phyloP scores from a whole-genome alignment of 1,139 yeast species.

The Protomyces arabidopsidicola region DNA sequence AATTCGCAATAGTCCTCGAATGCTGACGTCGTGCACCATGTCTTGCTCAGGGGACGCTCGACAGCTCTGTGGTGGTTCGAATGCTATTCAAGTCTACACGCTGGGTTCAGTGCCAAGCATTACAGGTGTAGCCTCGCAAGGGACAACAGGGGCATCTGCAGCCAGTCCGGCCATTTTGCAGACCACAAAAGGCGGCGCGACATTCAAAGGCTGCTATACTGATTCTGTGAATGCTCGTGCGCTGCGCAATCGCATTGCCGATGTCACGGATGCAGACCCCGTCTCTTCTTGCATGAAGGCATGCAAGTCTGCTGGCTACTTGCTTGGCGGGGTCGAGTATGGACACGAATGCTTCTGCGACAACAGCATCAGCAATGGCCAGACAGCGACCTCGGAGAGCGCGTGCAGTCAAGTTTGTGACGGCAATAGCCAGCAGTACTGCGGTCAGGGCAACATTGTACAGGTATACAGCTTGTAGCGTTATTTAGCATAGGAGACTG shows the following conservation, averaged over 20 bases:
- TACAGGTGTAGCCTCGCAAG: neutral
- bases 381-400: neutral
- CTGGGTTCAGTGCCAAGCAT: neutral
- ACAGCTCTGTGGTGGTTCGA: constrained; percentile 19
- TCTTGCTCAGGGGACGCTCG: constrained; percentile 20
- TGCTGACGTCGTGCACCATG: constrained; percentile 9
- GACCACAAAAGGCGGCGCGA: neutral
- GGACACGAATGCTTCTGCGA: constrained; percentile 16
- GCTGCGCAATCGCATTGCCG: neutral
- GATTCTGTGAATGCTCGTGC: constrained; percentile 7
- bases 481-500: too few relatives aligned
- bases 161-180: neutral
- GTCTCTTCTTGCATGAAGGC: constrained; percentile 4
- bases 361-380: neutral
- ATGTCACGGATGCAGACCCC: neutral
- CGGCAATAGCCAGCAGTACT: neutral
- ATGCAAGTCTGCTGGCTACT: constrained; percentile 4
- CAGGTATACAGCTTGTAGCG: neutral
- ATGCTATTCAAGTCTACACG: constrained; percentile 13
- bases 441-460: neutral
- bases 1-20: neutral
- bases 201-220: constrained; percentile 1
- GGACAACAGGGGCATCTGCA: neutral
- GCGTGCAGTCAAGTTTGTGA: neutral
- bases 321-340: constrained; percentile 9